Conservation (phyloP, 192 early-diverging fungal species). For the Bifiguratus adelaidae region DNA sequence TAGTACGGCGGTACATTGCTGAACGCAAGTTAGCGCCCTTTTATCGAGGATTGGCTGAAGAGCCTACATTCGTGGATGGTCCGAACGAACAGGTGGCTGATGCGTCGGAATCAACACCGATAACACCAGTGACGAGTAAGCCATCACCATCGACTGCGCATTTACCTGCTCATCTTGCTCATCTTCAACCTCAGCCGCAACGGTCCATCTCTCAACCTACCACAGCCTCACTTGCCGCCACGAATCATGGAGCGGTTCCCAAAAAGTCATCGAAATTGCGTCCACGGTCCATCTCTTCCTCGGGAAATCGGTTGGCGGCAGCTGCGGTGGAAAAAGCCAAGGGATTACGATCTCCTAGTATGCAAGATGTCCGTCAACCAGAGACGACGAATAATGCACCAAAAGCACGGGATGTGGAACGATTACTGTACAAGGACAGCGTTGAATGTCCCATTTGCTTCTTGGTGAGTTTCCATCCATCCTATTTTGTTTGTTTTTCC, state of each 20-base stretch:
- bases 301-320: too few species aligned
- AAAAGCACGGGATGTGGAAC: conserved; percentile 5
- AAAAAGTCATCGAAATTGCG: too few species aligned
- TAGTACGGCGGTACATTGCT: conserved; percentile 63
- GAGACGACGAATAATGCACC: not conserved
- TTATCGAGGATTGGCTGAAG: conserved; percentile 51
- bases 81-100: conserved; percentile 20
- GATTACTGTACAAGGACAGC: conserved; percentile 42
- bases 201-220: too few species aligned
- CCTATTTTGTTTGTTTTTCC: not conserved
- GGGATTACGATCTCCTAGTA: conserved; percentile 8
- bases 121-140: not conserved
- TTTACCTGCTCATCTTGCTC: not conserved
- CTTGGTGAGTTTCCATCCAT: conserved; percentile 44
- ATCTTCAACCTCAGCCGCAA: not conserved
- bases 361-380: conserved; percentile 9
- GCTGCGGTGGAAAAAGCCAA: not conserved
- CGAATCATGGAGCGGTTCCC: too few species aligned
- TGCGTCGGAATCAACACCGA: conserved; percentile 14
- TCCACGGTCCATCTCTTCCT: too few species aligned
- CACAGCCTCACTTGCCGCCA: too few species aligned
- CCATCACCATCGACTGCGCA: not conserved
- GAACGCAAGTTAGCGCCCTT: conserved; percentile 75
- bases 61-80: not conserved
- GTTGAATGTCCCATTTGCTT: conserved; percentile 95